Evolutionary conservation across 352 stramenopile genomes (phyloP), one percentile per base, ranked within the genome.

Genomic region (Phytophthora pini): DNA sequence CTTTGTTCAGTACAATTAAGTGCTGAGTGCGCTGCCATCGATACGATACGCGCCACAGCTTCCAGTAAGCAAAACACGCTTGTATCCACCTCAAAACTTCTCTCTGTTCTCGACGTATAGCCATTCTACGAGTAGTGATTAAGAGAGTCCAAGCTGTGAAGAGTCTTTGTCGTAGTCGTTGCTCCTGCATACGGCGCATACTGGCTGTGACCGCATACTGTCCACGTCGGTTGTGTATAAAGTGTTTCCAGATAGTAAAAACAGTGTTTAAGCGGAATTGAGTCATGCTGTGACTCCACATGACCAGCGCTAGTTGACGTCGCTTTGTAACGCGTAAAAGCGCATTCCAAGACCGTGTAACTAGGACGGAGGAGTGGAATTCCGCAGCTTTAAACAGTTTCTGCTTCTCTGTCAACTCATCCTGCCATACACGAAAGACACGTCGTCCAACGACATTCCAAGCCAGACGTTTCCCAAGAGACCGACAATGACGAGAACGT

Each of bases 251-350:
- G 4, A 32, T 36, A 1, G 32, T 27, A 15, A 75, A 53, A 2
- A 50, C 44, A 22, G 45, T 13, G 10, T 5, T n/a, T 27, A 68
- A 59, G 46, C 68, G 52, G 29, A 67, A 43, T 13, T 36, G 47
- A 6, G 13, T 36, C 63, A 53, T 63, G 5, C 51, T 55, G 27
- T 72, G 47, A 8, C 22, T 55, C 62, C 62, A 75, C 68, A 75
- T 72, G 12, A 17, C 56, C 48, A 72, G 5, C 9, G 68, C 68
- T 13, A 75, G 44, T 65, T 75, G 68, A 62, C 62, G 68, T 13
- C 68, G 68, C 3, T 60, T 72, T 13, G 56, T 75, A 41, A 72
- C 39, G 26, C 62, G 61, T 12, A 72, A 7, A 41, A 75, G 29
- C 5, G 45, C 45, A 64, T 54, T 52, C 68, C 68, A 75, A 6